Evolutionary conservation across 106 monocot species (phyloP), one percentile per base, ranked within the genome.

Genomic region (Amphibolis antarctica): DNA sequence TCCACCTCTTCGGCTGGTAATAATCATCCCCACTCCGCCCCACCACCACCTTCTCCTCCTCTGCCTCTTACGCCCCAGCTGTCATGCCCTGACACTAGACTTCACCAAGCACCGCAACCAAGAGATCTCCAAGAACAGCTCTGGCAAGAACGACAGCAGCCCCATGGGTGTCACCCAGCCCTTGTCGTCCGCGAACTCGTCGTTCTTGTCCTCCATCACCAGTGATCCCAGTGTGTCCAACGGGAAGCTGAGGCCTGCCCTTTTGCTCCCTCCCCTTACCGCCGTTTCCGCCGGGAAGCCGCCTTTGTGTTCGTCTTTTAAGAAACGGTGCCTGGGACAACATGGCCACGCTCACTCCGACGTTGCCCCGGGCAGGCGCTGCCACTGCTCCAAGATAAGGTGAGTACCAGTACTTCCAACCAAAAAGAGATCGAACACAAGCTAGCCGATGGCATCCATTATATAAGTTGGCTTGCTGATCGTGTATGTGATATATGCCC

Each of bases 321-420:
- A 77, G 56, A 82, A 77, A 51, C 69, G 53, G 63, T 93, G 93
- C 74, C 93, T n/a, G n/a, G n/a, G n/a, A n/a, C n/a, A n/a, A n/a
- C n/a, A 88, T 51, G 70, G 88, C 74, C 93, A 88, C 59, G 75
- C 75, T 24, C 82, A 83, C 62, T 80, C 84, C 53, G 85, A 75
- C 24, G 73, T 68, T 19, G 14, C 60, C 45, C 42, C 70, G 70
- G 80, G 82, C 42, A 81, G 80, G 49, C 78, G 88, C 19, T 93
- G 93, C 79, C 93, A 93, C 69, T 93, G 93, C 75, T 81, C 88
- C 15, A 93, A 93, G 72, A 74, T 72, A 24, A 76, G 93, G 93
- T 88, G 72, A 59, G 14, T 17, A 1, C 31, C 28, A 12, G 11
- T 24, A 7, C 22, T 54, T 23, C 12, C 4, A 23, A 21, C 0